Percentiles rank a stretch among this genome's conserved stretches.
Conservation (phyloP, 176 grass and related monocot genomes). For the Hsuehochloa calcarea region DNA sequence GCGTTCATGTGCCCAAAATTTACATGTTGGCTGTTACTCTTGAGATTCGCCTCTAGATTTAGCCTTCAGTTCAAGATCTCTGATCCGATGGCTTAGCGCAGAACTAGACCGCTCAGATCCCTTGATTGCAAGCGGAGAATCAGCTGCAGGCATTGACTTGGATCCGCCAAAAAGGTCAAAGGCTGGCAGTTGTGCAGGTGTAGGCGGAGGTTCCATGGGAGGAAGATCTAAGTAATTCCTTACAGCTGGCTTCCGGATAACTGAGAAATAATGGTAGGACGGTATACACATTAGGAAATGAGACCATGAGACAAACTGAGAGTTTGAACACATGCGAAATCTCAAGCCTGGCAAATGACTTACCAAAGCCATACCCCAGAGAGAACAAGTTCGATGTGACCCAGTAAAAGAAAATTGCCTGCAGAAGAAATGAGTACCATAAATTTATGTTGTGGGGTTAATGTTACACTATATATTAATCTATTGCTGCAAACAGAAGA, state of each 20-base stretch:
- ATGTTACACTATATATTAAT: neutral
- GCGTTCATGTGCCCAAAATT: conserved; percentile 10
- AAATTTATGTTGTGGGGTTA: neutral
- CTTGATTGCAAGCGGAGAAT: conserved; percentile 28
- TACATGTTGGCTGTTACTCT: conserved; percentile 29
- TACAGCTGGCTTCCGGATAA: conserved; percentile 47
- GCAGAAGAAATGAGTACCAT: neutral
- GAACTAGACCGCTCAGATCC: conserved; percentile 39
- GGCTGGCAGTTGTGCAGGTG: conserved; percentile 15
- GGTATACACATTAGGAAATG: conserved; percentile 10
- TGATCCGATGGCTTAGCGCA: conserved; percentile 61
- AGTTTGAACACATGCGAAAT: neutral
- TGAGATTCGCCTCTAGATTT: conserved; percentile 68
- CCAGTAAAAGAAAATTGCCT: conserved; percentile 99
- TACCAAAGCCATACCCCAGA: conserved; percentile 65
- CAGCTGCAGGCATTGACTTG: conserved; percentile 41
- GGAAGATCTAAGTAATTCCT: conserved; percentile 63
- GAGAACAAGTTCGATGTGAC: conserved; percentile 90
- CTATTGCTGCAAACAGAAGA: neutral
- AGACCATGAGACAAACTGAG: neutral
- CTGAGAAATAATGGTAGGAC: conserved; percentile 35
- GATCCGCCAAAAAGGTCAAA: conserved; percentile 42
- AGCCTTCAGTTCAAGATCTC: conserved; percentile 64
- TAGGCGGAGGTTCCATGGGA: conserved; percentile 33
- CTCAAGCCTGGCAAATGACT: conserved; percentile 25